These are phyloP conservation scores for Ophiostoma tasmaniense DNA, from an alignment of 2,329 filamentous ascomycete genomes.

Conservation along the genomic window DNA sequence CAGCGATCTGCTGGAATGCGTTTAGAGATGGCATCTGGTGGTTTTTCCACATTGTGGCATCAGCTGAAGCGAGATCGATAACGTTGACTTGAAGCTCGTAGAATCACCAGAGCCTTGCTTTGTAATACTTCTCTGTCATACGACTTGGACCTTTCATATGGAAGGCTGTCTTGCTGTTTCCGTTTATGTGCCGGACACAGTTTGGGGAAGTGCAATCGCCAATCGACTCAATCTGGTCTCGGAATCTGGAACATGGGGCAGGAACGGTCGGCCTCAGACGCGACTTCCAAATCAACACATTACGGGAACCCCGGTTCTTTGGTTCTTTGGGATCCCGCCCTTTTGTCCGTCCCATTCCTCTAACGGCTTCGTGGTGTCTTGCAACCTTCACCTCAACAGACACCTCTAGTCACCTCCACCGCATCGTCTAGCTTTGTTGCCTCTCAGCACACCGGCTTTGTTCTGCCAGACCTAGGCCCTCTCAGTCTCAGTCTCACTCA, in stretches of 20 bases:
- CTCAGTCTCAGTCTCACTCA: neutral
- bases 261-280: neutral
- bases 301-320: neutral
- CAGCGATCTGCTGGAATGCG: neutral
- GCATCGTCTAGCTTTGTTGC: neutral
- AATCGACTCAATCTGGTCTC: neutral
- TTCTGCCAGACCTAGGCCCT: neutral
- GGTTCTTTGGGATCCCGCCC: too few relatives aligned
- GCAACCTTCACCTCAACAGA: neutral
- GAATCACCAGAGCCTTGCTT: neutral
- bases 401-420: neutral
- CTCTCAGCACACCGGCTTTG: neutral
- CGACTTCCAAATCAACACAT: neutral
- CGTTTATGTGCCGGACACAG: neutral
- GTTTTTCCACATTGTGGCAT: neutral
- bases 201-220: neutral
- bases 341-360: neutral
- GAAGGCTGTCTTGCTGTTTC: neutral
- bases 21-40: neutral
- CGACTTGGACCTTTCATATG: too few relatives aligned
- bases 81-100: neutral
- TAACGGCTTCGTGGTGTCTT: neutral
- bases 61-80: neutral
- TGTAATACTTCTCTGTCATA: neutral
- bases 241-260: neutral